Percentiles rank a stretch among this genome's conserved stretches.
Conservation (phyloP, 1,284 basidiomycete species). For the Pascua sp. region DNA sequence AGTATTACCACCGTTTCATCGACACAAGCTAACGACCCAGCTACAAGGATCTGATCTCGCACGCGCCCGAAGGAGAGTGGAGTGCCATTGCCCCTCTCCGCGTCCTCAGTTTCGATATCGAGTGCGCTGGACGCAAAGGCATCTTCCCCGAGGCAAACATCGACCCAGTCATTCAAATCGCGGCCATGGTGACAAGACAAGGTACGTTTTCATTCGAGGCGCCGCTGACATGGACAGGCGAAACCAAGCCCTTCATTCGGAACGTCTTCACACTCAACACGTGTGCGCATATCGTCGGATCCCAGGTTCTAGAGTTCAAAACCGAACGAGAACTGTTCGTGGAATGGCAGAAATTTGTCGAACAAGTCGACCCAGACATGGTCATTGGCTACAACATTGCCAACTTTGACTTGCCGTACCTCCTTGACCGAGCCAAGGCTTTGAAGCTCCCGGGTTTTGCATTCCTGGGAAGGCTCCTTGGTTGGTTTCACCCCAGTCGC, state of each 20-base stretch:
- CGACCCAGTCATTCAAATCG: slow-evolving; percentile 95
- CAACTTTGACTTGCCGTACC: slow-evolving; percentile 89
- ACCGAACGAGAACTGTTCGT: slow-evolving; percentile 69
- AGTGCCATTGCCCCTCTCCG: slow-evolving; percentile 83
- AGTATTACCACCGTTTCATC: slow-evolving; percentile 26
- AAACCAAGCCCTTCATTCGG: slow-evolving; percentile 82
- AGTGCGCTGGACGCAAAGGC: slow-evolving; percentile 92
- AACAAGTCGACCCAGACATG: slow-evolving; percentile 84
- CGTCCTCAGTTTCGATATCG: slow-evolving; percentile 93
- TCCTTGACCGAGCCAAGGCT: slow-evolving; percentile 81
- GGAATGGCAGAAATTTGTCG: slow-evolving; percentile 79
- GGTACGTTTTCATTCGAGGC: slow-evolving; percentile 54
- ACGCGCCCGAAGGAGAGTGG: slow-evolving; percentile 85
- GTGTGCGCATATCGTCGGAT: slow-evolving; percentile 89
- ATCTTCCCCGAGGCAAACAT: slow-evolving; percentile 84
- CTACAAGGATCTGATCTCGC: slow-evolving; percentile 77
- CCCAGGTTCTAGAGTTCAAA: slow-evolving; percentile 81
- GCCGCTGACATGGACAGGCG: slow-evolving; percentile 58
- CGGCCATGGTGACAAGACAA: slow-evolving; percentile 94
- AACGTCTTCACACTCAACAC: slow-evolving; percentile 94
- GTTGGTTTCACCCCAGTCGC: slow-evolving; percentile 50
- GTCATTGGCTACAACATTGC: slow-evolving; percentile 91
- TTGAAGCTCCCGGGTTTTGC: slow-evolving; percentile 70
- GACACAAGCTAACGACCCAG: slow-evolving; percentile 48
- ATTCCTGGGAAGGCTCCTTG: slow-evolving; percentile 70